Percentiles rank a stretch among this genome's conserved stretches.
phyloP scores from a whole-genome alignment of 768 basidiomycete genomes.

The Strobilomyces dryophilus region DNA sequence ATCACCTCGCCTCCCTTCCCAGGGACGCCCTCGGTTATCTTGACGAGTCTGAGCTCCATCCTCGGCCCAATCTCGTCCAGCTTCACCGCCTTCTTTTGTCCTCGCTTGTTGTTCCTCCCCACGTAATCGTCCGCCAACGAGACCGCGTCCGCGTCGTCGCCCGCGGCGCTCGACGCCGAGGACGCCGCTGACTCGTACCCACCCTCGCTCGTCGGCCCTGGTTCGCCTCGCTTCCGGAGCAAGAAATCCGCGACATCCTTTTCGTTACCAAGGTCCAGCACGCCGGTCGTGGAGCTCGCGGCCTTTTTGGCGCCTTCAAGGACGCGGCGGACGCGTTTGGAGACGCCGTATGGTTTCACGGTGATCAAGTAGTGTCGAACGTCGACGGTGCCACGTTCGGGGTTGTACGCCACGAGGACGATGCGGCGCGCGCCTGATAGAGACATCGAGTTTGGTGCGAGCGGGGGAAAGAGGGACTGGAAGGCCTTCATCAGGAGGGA shows the following conservation, averaged over 20 bases:
- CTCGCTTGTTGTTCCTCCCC: slow-evolving; percentile 90
- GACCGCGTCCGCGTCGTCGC: slow-evolving; percentile 77
- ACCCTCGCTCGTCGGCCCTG: slow-evolving; percentile 50
- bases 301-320: slow-evolving; percentile 56
- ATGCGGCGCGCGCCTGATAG: slow-evolving; percentile 91
- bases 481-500: slow-evolving; percentile 93
- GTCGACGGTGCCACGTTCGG: slow-evolving; percentile 81
- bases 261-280: slow-evolving; percentile 83
- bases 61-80: slow-evolving; percentile 94
- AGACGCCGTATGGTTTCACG: slow-evolving; percentile 91
- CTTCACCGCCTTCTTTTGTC: slow-evolving; percentile 84
- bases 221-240: slow-evolving; percentile 62
- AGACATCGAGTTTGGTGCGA: slow-evolving; percentile 73
- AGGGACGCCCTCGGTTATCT: slow-evolving; percentile 91
- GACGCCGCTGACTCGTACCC: slow-evolving; percentile 81
- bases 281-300: slow-evolving; percentile 27
- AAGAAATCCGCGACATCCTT: slow-evolving; percentile 96
- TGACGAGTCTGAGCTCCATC: slow-evolving; percentile 89
- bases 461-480: slow-evolving; percentile 93
- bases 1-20: slow-evolving; percentile 92
- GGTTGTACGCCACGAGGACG: slow-evolving; percentile 88
- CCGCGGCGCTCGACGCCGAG: slow-evolving; percentile 78
- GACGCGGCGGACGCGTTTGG: slow-evolving; percentile 83
- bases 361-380: slow-evolving; percentile 94
- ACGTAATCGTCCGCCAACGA: slow-evolving; percentile 91